These are phyloP conservation scores for Narthecium ossifragum DNA, from an alignment of 106 monocot species.

Conservation along the genomic window DNA sequence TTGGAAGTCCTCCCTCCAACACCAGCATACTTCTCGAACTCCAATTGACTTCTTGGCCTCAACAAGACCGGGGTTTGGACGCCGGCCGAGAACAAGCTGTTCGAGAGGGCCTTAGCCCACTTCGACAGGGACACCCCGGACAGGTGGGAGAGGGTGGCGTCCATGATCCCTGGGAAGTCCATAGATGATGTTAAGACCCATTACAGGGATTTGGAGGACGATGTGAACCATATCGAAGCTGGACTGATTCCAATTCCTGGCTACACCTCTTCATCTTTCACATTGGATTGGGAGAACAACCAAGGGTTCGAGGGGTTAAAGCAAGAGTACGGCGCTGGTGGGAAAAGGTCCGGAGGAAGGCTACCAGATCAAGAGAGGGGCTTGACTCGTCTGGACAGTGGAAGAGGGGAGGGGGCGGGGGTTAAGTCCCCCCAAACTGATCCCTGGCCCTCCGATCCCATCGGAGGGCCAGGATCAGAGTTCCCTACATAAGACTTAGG, in stretches of 20 bases:
- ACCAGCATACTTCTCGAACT: background rate
- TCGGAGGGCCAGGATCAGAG: no score
- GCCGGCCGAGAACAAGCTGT: conserved; percentile 69
- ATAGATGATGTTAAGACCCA: conserved; percentile 44
- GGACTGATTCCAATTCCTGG: conserved; percentile 48
- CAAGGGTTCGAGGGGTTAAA: conserved; percentile 13
- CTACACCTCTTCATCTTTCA: conserved; percentile 28
- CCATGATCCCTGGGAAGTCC: conserved; percentile 54
- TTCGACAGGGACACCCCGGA: conserved; percentile 49
- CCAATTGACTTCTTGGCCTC: background rate
- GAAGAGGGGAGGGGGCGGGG: conserved; percentile 62
- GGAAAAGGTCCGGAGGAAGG: conserved; percentile 19
- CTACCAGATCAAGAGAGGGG: conserved; percentile 49
- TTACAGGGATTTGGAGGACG: conserved; percentile 58
- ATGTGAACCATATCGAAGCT: conserved; percentile 62
- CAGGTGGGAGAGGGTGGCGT: conserved; percentile 55
- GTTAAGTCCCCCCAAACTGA: no score
- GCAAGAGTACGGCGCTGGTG: conserved; percentile 15
- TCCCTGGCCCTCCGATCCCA: no score
- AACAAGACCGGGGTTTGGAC: conserved; percentile 37
- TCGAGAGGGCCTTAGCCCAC: conserved; percentile 65
- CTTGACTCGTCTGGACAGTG: conserved; percentile 49
- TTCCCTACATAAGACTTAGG: no score
- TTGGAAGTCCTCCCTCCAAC: conserved; percentile 5
- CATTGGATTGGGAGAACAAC: conserved; percentile 29